Conservation (phyloP, 306 rosid genomes). For the Fagus sylvatica region DNA sequence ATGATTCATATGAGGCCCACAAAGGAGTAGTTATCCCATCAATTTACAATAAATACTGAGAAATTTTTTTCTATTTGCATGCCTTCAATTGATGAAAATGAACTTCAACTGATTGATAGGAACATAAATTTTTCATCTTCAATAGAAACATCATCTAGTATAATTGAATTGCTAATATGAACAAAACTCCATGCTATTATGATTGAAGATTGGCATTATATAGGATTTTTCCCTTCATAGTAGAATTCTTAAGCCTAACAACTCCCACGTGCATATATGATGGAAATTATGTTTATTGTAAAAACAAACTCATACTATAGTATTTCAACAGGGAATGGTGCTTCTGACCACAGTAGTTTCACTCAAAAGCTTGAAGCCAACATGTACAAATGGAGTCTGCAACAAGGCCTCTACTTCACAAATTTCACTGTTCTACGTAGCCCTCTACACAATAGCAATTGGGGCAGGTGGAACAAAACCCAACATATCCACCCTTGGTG, state of each 20-base stretch:
- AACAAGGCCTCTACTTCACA: conserved; percentile 44
- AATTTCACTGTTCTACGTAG: conserved; percentile 45
- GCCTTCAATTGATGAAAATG: conserved; percentile 22
- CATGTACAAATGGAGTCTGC: conserved; percentile 53
- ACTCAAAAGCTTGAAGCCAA: conserved; percentile 48
- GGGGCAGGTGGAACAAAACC: conserved; percentile 76
- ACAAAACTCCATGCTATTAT: not conserved
- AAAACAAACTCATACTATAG: not conserved
- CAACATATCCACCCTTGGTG: conserved; percentile 74
- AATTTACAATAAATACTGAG: conserved; percentile 3
- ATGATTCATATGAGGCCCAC: conserved; percentile 28
- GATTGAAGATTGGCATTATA: not conserved
- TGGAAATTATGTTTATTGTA: too few species aligned
- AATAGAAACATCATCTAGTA: not conserved
- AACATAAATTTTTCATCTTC: conserved; percentile 17
- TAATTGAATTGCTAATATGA: not conserved
- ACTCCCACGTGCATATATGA: not conserved
- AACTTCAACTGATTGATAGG: conserved; percentile 17
- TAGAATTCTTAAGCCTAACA: not conserved
- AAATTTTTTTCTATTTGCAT: not conserved
- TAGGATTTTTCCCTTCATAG: not conserved
- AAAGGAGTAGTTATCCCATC: conserved; percentile 18
- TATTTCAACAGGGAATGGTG: conserved; percentile 42
- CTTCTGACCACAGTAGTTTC: conserved; percentile 60
- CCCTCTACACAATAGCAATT: conserved; percentile 65